Conservation (phyloP, 768 basidiomycete species). For the Jaapia argillacea region DNA sequence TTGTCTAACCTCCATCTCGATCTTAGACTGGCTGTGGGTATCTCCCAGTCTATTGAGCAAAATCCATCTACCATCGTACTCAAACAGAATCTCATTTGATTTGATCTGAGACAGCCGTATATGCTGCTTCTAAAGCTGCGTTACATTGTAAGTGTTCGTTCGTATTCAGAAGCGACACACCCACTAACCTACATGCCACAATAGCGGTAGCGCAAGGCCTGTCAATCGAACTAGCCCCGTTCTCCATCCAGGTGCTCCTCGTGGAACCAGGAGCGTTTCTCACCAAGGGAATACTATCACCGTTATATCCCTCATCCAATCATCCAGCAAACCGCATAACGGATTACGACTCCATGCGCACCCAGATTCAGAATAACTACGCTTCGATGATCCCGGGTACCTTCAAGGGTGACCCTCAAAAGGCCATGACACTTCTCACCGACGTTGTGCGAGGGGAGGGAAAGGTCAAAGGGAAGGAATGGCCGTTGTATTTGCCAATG, state of each 20-base stretch:
- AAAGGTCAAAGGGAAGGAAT: constrained; percentile 15
- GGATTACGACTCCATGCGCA: too few relatives aligned
- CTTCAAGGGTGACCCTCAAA: constrained; percentile 23
- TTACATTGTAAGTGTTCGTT: constrained; percentile 30
- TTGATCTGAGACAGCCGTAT: constrained; percentile 31
- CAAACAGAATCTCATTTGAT: too few relatives aligned
- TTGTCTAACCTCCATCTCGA: background rate
- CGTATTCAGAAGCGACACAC: background rate
- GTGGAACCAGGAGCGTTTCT: constrained; percentile 53
- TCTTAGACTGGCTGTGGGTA: background rate
- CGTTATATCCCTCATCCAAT: too few relatives aligned
- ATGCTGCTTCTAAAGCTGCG: constrained; percentile 51
- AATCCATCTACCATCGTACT: too few relatives aligned
- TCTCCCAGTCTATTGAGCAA: background rate
- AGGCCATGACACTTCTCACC: constrained; percentile 21
- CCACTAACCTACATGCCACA: background rate
- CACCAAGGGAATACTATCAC: background rate
- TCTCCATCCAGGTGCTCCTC: constrained; percentile 45
- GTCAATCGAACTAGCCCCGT: constrained; percentile 40
- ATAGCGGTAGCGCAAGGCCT: constrained; percentile 49
- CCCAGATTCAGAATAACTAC: too few relatives aligned
- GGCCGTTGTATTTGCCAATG: constrained; percentile 14
- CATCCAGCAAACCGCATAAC: too few relatives aligned
- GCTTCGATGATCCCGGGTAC: too few relatives aligned
- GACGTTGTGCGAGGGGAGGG: constrained; percentile 26